Base-by-base conservation (phyloP, 306 rosid species). In the Rubus parviflorus region DNA sequence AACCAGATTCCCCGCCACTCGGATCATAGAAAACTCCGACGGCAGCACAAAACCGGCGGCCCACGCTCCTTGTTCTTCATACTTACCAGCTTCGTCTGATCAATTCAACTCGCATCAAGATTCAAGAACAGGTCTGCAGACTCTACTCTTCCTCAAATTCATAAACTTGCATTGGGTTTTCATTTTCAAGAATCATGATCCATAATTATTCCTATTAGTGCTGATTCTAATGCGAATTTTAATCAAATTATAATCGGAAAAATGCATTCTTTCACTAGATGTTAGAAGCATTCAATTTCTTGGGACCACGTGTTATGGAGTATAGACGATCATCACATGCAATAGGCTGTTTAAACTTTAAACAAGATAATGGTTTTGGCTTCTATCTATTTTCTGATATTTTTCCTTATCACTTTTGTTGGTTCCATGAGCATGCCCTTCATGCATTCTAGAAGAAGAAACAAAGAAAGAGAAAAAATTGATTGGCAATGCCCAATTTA, bases 301-400 rank as follows among this genome's bases (percentile, higher is more conserved):
- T 23, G 81, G 88, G 89, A 86, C 87, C 89, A 85, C 85, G n/a
- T 42, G 65, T 65, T 81, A 68, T 77, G 81, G 78, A 41, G 58
- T 78, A 52, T 61, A 42, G 65, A 57, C 35, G 51, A 74, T 73
- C 80, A 52, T 56, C 74, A 48, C 77, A 79, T 64, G 58, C 41
- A 67, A 54, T 23, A 38, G 76, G 77, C 68, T 79, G 75, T 72
- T 72, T 68, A 77, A 19, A 79, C 78, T 30, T 30, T 1, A 30
- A 30, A 79, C 72, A 23, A 60, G 86, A 86, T 82, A 80, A 80
- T 53, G 63, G 52, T 75, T 82, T 74, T 54, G 64, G 63, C 80
- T 82, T 76, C 68, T 82, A 78, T 81, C 80, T 48, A 68, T 81
- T 4, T 57, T 78, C 60, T 77, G 54, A 75, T 53, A 35, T 57